Base-by-base conservation (phyloP, 1,284 basidiomycete species). In the Melampsora abietis-canadensis region DNA sequence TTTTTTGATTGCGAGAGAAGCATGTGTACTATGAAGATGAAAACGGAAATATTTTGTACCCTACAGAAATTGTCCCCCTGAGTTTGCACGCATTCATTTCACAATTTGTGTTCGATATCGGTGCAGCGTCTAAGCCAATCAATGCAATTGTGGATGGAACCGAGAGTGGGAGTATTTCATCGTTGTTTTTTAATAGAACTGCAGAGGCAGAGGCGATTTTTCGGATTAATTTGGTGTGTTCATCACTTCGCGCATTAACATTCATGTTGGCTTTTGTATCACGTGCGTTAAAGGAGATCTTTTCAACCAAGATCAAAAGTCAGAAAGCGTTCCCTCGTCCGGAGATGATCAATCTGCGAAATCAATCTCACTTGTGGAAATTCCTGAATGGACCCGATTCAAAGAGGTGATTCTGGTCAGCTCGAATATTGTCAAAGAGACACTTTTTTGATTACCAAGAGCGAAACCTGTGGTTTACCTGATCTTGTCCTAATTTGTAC, bases 101-200 rank as follows among this genome's bases (percentile, higher is more conserved):
- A 60, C 51, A 24, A 12, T 27, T 31, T n/a, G 19, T 34, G n/a
- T 15, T 34, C 17, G 24, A 17, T 24, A 44, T 31, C 0, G 14
- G 15, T 60, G n/a, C 19, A 24, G 75, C 76, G 61, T 78, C 78
- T 37, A 77, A 62, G 31, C 77, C 78, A 46, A 78, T 70, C 24
- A 77, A 76, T n/a, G 78, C 77, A 17, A 78, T 72, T 27, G 63
- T 77, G 37, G 67, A 70, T 37, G 76, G 76, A 12, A 66, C 24
- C n/a, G 66, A 70, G 54, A 76, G 70, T 21, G 75, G 75, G 12
- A 76, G 61, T 6, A 57, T 69, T 47, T 21, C 59, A 7, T 60
- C 68, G 17, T 40, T 47, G 34, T 77, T 77, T 72, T 77, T 77
- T 21, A 77, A 46, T 21, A 77, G 61, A n/a, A 77, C 76, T 14